Evolutionary conservation across 1,284 basidiomycete genomes (phyloP).

Genomic region (Ustilago hordei): DNA sequence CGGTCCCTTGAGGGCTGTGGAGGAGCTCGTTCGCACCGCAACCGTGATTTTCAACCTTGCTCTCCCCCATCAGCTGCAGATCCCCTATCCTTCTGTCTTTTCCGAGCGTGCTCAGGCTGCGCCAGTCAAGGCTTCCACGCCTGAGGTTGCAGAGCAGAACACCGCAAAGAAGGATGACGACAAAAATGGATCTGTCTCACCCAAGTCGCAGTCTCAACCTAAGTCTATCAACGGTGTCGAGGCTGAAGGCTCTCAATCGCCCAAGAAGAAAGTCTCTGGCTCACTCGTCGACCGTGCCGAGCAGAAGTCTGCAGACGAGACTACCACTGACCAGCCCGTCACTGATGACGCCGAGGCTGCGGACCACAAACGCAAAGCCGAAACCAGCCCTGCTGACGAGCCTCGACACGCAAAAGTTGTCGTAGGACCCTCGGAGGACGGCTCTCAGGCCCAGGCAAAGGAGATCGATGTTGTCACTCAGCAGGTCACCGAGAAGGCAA

Average conservation of each 20-base stretch:
- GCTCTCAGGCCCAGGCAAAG: conserved; percentile 25
- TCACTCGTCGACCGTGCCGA: conserved; percentile 11
- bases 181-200: neutral
- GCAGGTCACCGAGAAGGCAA: conserved; percentile 29
- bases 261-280: conserved; percentile 34
- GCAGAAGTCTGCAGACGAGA: neutral
- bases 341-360: conserved; percentile 5
- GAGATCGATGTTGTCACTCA: conserved; percentile 48
- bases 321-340: neutral
- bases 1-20: conserved; percentile 30
- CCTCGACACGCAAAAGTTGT: conserved; percentile 41
- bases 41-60: conserved; percentile 33
- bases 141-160: conserved; percentile 7
- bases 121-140: conserved; percentile 1
- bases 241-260: conserved; percentile 21
- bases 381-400: conserved; percentile 10
- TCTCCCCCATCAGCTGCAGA: conserved; percentile 36
- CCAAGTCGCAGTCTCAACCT: neutral
- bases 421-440: conserved; percentile 25
- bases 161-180: conserved; percentile 8
- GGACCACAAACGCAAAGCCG: conserved; percentile 24
- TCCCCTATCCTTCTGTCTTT: conserved; percentile 45
- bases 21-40: conserved; percentile 32
- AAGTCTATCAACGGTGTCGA: neutral
- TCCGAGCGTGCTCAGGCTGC: conserved; percentile 9